These are phyloP conservation scores for Plasmodium billcollinsi DNA, from an alignment of 169 alveolate species.

Conservation along the genomic window DNA sequence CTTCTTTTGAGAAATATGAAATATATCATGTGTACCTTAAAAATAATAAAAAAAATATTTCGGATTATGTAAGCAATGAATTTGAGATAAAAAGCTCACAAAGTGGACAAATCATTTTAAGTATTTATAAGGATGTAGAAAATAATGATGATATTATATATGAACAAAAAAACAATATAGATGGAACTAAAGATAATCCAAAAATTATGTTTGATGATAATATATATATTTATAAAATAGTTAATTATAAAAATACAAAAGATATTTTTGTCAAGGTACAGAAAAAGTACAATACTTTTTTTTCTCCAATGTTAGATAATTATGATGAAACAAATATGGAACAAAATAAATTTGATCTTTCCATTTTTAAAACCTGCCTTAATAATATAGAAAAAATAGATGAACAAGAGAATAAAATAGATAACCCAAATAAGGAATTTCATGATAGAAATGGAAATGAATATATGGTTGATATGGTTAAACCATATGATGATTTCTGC, in stretches of 20 bases:
- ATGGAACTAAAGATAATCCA: background rate
- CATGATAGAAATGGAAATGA: too few species aligned
- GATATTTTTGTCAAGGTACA: slow-evolving; percentile 31
- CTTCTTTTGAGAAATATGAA: slow-evolving; percentile 42
- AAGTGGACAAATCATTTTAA: slow-evolving; percentile 34
- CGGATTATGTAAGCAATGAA: slow-evolving; percentile 27
- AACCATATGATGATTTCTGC: slow-evolving; percentile 18
- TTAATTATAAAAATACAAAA: slow-evolving; percentile 13
- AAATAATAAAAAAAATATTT: background rate
- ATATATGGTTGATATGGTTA: too few species aligned
- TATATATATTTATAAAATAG: slow-evolving; percentile 12
- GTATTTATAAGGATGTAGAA: background rate
- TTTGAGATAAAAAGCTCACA: slow-evolving; percentile 18
- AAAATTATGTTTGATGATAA: slow-evolving; percentile 21
- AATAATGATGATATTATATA: background rate
- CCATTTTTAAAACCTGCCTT: background rate
- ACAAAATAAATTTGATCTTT: slow-evolving; percentile 4
- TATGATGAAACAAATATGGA: slow-evolving; percentile 11
- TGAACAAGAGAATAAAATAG: background rate
- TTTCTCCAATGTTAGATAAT: slow-evolving; percentile 2
- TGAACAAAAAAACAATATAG: background rate
- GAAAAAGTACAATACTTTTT: slow-evolving; percentile 29
- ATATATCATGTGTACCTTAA: slow-evolving; percentile 24
- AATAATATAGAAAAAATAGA: background rate
- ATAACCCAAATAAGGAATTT: too few species aligned